Conservation (phyloP, 257 asterid genomes). For the Phtheirospermum japonicum region DNA sequence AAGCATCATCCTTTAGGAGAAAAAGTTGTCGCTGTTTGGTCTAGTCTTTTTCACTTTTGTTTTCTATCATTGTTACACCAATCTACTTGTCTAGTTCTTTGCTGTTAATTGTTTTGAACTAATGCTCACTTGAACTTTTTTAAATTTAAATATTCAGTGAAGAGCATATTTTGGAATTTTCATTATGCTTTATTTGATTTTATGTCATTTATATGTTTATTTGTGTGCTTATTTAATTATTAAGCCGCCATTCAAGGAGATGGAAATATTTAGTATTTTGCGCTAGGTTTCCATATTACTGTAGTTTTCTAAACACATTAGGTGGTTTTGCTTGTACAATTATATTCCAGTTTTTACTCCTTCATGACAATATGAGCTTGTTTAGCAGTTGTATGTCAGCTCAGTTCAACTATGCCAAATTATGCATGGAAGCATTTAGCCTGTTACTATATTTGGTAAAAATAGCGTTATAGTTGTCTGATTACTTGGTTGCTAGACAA, state of each 20-base stretch:
- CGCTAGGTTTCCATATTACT: neutral
- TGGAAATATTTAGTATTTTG: neutral
- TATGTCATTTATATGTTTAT: too few species aligned
- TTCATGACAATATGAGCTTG: neutral
- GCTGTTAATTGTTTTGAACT: neutral
- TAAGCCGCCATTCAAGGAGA: neutral
- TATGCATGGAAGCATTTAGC: neutral
- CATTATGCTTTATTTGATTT: neutral
- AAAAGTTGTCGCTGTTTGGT: neutral
- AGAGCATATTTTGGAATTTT: slow-evolving; percentile 4
- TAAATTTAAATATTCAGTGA: slow-evolving; percentile 7
- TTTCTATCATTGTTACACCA: slow-evolving; percentile 1
- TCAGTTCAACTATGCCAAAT: slow-evolving; percentile 12
- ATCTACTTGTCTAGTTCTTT: too few species aligned
- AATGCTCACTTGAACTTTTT: slow-evolving; percentile 1
- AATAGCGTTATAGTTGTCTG: neutral
- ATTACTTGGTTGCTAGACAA: slow-evolving; percentile 1
- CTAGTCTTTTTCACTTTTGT: neutral
- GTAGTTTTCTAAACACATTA: neutral
- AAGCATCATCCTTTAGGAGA: too few species aligned
- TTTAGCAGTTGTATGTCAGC: neutral
- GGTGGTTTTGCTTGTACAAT: too few species aligned
- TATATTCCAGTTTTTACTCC: slow-evolving; percentile 1
- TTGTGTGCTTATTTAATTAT: neutral
- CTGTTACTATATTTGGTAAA: neutral